Conservation (phyloP, 768 basidiomycete species). For the Exsudoporus frostii region DNA sequence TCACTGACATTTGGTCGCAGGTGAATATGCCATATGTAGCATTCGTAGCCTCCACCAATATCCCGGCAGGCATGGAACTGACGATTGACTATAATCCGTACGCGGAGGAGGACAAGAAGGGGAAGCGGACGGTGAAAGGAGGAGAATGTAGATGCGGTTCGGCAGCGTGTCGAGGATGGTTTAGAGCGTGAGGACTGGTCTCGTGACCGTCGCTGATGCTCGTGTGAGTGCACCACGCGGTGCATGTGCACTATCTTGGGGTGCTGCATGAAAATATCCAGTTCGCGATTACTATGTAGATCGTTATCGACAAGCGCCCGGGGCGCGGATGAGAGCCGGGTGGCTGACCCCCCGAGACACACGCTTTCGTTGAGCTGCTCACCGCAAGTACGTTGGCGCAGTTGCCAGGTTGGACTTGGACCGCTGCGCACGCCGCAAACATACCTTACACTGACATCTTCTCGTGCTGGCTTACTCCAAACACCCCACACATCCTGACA, state of each 20-base stretch:
- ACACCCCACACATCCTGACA: neutral
- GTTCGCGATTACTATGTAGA: too few relatives aligned
- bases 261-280: too few relatives aligned
- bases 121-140: constrained; percentile 26
- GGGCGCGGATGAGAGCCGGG: neutral
- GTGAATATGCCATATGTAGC: constrained; percentile 60
- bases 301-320: neutral
- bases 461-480: neutral
- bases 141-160: constrained; percentile 39
- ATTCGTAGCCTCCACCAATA: constrained; percentile 49
- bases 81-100: constrained; percentile 64
- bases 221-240: neutral
- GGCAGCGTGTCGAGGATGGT: constrained; percentile 38
- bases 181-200: constrained; percentile 18
- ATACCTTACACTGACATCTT: constrained; percentile 15
- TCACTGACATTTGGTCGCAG: constrained; percentile 29
- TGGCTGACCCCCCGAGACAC: neutral
- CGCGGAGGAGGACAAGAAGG: constrained; percentile 25
- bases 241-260: neutral
- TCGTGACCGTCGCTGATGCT: too few relatives aligned
- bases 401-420: neutral
- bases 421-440: constrained; percentile 17
- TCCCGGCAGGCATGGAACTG: constrained; percentile 52
- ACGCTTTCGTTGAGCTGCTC: neutral
- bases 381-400: neutral